Base-by-base conservation (phyloP, 768 basidiomycete genomes). In the Dacryopinax spathularia region DNA sequence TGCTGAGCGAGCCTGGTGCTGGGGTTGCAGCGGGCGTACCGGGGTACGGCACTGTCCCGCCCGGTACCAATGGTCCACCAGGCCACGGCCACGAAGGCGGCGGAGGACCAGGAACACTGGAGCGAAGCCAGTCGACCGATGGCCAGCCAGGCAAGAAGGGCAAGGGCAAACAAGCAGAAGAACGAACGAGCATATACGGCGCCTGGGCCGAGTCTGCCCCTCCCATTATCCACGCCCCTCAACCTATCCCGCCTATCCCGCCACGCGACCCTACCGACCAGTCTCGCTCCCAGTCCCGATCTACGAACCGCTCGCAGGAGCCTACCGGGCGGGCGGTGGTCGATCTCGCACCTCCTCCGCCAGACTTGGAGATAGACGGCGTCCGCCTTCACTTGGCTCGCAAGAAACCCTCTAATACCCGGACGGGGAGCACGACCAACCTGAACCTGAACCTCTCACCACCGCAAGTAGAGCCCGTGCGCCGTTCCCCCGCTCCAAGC, bases 361-460 rank as follows among this genome's bases (percentile, higher is more conserved):
- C 48, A 7, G 48, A 56, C 29, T 9, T 56, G 48, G 48, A 56
- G 25, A 20, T 31, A 5, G 48, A 56, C 25, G 48, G 48, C 25
- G 25, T 56, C 13, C 48, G 48, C 13, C 25, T 56, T 13, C 48
- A 56, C 18, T n/a, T n/a, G n/a, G n/a, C 60, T 68, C 33, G 64
- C 66, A 5, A 64, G 66, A 36, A 34, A 43, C 0, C 15, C 34
- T 1, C 60, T 25, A 2, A 34, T 13, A 1, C 25, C 31, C 61
- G 61, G 12, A 33, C 25, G n/a, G 63, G 13, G 9, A 35, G 39
- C 31, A 34, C 33, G 33, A 31, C 62, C 31, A 35, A 48, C 64
- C 0, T 6, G 63, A 2, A 67, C 65, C 10, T 65, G 5, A 56
- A 29, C 48, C 48, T 56, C 22, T 56, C 48, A 13, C 48, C 48